Evolutionary conservation across 805 yeast genomes (phyloP).

Genomic region (Candida tammaniensis): DNA sequence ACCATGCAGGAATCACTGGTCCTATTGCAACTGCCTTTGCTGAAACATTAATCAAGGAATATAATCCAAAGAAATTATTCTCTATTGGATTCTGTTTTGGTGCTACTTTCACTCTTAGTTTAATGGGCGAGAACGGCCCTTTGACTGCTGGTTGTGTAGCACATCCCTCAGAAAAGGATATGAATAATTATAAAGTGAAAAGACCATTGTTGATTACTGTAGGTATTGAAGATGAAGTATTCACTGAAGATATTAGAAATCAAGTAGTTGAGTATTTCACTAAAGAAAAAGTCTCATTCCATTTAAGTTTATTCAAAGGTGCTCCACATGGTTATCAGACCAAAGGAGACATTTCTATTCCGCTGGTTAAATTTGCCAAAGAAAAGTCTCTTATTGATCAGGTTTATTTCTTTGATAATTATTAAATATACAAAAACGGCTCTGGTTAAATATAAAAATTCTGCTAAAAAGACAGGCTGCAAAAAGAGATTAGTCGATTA

Average conservation of each 20-base stretch:
- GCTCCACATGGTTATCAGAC: slow-evolving; percentile 75
- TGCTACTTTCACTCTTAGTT: slow-evolving; percentile 24
- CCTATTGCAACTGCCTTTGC: slow-evolving; percentile 12
- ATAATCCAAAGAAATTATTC: slow-evolving; percentile 3
- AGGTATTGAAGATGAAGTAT: slow-evolving; percentile 64
- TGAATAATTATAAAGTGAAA: slow-evolving; percentile 56
- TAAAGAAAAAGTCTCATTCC: slow-evolving; percentile 50
- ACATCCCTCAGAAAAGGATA: slow-evolving; percentile 71
- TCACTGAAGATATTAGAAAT: slow-evolving; percentile 57
- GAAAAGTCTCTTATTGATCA: slow-evolving; percentile 58
- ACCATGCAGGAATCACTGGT: slow-evolving; percentile 11
- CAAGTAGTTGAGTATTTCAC: slow-evolving; percentile 52
- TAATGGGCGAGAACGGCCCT: slow-evolving; percentile 28
- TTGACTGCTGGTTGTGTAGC: slow-evolving; percentile 68
- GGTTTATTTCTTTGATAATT: slow-evolving; percentile 15
- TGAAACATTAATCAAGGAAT: slow-evolving; percentile 1
- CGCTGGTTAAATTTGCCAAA: slow-evolving; percentile 56
- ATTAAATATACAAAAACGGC: too few relatives aligned
- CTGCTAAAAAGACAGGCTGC: too few relatives aligned
- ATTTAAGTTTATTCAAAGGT: slow-evolving; percentile 56
- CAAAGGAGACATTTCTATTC: slow-evolving; percentile 62
- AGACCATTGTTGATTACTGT: slow-evolving; percentile 67
- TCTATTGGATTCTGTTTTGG: slow-evolving; percentile 26
- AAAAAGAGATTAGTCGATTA: too few relatives aligned
- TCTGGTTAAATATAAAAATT: too few relatives aligned